These are phyloP conservation scores for Cymodocea nodosa DNA, from an alignment of 116 monocot genomes.

Conservation along the genomic window DNA sequence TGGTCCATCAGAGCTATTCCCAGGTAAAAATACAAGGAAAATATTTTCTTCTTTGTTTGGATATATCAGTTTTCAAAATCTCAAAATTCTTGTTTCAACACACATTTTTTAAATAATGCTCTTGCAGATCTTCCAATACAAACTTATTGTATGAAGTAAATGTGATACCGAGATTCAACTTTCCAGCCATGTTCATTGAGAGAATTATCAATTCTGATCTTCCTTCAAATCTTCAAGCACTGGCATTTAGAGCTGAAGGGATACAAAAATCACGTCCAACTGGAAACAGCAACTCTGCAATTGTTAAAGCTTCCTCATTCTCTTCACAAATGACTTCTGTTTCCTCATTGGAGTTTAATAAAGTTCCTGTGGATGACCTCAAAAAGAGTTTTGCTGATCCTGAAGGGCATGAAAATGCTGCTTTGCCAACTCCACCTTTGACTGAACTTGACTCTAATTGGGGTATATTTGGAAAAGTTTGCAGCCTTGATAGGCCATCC, in stretches of 20 bases:
- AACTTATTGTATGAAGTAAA: constrained; percentile 72
- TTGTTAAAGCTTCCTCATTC: not conserved
- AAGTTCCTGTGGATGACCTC: constrained; percentile 8
- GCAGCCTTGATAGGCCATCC: constrained; percentile 72
- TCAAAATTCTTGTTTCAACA: not conserved
- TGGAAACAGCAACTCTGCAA: constrained; percentile 1
- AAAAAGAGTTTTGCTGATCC: constrained; percentile 11
- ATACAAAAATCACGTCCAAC: constrained; percentile 8
- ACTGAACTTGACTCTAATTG: constrained; percentile 45
- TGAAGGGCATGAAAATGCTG: constrained; percentile 1
- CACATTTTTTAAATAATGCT: not conserved
- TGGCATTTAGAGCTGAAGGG: constrained; percentile 71
- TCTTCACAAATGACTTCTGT: constrained; percentile 2
- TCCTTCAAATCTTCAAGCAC: constrained; percentile 81
- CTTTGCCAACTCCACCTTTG: constrained; percentile 16
- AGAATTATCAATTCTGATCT: constrained; percentile 92
- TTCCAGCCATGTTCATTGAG: constrained; percentile 56
- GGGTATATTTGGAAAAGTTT: constrained; percentile 76
- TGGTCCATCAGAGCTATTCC: constrained; percentile 79
- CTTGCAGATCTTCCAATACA: constrained; percentile 51
- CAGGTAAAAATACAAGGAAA: constrained; percentile 21
- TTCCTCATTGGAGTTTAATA: constrained; percentile 6
- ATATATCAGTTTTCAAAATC: not conserved
- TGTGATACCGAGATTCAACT: constrained; percentile 84
- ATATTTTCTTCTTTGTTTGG: not conserved